These are phyloP conservation scores for Aechmea fasciata DNA, from an alignment of 176 grass and related monocot genomes.

Conservation along the genomic window DNA sequence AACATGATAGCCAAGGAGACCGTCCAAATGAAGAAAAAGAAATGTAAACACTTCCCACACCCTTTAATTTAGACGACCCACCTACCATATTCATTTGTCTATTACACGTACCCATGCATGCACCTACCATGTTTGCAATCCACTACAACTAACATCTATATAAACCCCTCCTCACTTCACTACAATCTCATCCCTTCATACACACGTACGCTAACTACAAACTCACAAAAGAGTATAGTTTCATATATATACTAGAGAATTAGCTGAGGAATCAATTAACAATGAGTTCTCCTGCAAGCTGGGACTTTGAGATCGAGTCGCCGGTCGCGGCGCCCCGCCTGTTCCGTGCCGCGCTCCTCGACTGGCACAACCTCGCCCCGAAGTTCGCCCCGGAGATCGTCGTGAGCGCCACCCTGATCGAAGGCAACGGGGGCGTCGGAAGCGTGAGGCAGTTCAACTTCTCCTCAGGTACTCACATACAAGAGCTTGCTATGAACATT, in stretches of 20 bases:
- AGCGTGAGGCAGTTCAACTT: conserved; percentile 83
- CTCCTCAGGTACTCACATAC: conserved; percentile 30
- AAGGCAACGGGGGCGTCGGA: conserved; percentile 36
- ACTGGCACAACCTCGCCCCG: conserved; percentile 73
- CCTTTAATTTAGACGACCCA: background rate
- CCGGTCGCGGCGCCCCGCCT: conserved; percentile 35
- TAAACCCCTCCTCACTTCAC: background rate
- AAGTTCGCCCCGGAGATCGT: conserved; percentile 49
- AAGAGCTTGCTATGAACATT: background rate
- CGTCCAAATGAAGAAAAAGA: background rate
- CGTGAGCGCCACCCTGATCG: conserved; percentile 32
- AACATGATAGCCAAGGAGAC: background rate
- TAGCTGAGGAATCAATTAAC: background rate
- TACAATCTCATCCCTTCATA: background rate
- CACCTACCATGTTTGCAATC: background rate
- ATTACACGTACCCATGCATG: background rate
- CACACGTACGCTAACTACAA: background rate
- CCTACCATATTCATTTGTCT: background rate
- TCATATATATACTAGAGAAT: background rate
- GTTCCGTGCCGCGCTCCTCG: conserved; percentile 52
- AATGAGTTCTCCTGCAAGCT: conserved; percentile 8
- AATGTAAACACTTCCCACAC: too few relatives aligned
- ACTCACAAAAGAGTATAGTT: background rate
- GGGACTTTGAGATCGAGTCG: conserved; percentile 41
- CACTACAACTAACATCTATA: background rate